phyloP scores from a whole-genome alignment of 345 rosid genomes.

The Hibiscus trionum region DNA sequence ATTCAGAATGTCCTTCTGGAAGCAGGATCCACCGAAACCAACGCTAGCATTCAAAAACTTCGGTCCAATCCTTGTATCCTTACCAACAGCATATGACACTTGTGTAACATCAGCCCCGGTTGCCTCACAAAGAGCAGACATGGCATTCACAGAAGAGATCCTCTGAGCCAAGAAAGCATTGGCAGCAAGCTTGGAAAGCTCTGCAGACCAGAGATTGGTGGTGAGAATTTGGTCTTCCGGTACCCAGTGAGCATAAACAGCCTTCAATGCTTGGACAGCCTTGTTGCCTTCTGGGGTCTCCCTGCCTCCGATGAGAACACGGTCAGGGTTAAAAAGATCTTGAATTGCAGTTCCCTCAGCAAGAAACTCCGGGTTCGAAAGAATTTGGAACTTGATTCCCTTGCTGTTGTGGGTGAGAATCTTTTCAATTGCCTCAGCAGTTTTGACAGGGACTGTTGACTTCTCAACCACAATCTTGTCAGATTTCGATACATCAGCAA shows the following conservation, averaged over 20 bases:
- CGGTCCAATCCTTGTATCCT: slow-evolving; percentile 71
- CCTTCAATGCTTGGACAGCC: slow-evolving; percentile 71
- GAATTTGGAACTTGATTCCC: background rate
- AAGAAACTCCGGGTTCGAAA: background rate
- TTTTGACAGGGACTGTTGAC: slow-evolving; percentile 90
- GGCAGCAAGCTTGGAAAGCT: slow-evolving; percentile 92
- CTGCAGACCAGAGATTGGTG: slow-evolving; percentile 94
- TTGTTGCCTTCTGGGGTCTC: slow-evolving; percentile 81
- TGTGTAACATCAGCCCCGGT: slow-evolving; percentile 18
- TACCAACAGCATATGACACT: slow-evolving; percentile 75
- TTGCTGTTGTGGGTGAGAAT: slow-evolving; percentile 22
- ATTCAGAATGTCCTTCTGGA: slow-evolving; percentile 83
- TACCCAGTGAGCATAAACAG: slow-evolving; percentile 25
- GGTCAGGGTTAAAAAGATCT: slow-evolving; percentile 3
- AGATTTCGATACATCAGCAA: slow-evolving; percentile 82
- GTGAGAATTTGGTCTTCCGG: slow-evolving; percentile 19
- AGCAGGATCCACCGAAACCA: slow-evolving; percentile 88
- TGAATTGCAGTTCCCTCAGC: background rate
- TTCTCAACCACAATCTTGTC: slow-evolving; percentile 92
- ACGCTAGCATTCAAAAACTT: slow-evolving; percentile 86
- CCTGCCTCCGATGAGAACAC: slow-evolving; percentile 36
- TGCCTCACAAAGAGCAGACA: slow-evolving; percentile 39
- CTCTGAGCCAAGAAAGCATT: slow-evolving; percentile 90
- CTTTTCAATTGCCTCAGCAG: slow-evolving; percentile 90
- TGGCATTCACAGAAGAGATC: slow-evolving; percentile 37